A percentile compares a stretch with the other conserved stretches of the same genome.
These are phyloP conservation scores for Penicillium paneum DNA, from an alignment of 2,329 filamentous ascomycete species.

Conservation along the genomic window DNA sequence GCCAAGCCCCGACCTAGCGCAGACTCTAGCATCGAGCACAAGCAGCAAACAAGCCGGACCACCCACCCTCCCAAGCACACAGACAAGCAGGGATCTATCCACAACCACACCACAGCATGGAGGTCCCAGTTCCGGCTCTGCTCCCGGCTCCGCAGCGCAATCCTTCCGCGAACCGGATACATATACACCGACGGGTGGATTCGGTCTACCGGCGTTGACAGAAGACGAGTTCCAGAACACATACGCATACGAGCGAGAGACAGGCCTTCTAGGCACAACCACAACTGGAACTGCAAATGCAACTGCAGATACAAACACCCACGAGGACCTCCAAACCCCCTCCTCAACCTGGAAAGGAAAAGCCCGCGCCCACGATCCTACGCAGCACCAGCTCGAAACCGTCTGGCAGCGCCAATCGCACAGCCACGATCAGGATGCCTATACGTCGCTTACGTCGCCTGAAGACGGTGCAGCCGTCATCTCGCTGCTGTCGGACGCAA, in stretches of 20 bases:
- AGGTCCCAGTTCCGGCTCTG: background rate
- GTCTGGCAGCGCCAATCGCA: constrained; percentile 19
- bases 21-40: constrained; percentile 20
- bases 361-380: constrained; percentile 13
- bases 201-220: constrained; percentile 13
- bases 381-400: constrained; percentile 17
- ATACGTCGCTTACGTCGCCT: constrained; percentile 2
- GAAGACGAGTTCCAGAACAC: constrained; percentile 22
- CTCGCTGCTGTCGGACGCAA: constrained; percentile 35
- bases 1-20: constrained; percentile 15
- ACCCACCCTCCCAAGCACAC: background rate
- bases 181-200: background rate
- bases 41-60: constrained; percentile 11
- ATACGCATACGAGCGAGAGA: background rate
- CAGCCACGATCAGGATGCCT: background rate
- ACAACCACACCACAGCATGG: background rate
- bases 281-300: background rate
- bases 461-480: constrained; percentile 45
- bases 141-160: background rate
- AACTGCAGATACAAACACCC: constrained; percentile 2
- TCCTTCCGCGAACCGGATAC: constrained; percentile 5
- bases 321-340: constrained; percentile 12
- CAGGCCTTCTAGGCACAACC: background rate
- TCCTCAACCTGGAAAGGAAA: constrained; percentile 22
- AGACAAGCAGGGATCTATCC: background rate